Evolutionary conservation across 768 basidiomycete species (phyloP).

Genomic region (Trametes coccinea): DNA sequence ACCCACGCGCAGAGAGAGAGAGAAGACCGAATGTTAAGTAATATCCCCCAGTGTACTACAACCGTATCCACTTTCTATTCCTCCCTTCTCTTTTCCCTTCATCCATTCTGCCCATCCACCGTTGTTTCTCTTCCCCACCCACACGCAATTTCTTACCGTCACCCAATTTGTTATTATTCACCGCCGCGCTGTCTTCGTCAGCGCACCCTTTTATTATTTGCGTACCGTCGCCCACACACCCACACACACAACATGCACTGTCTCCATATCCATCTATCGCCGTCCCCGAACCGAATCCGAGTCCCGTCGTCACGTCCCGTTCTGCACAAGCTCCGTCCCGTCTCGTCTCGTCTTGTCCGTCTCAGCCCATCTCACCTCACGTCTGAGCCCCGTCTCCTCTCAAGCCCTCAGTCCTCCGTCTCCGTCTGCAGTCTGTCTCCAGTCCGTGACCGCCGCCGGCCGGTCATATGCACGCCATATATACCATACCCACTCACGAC

Average conservation of each 20-base stretch:
- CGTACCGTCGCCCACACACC: no score
- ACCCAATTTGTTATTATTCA: neutral
- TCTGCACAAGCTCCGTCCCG: neutral
- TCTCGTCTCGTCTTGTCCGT: neutral
- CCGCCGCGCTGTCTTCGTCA: no score
- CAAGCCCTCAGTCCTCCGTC: neutral
- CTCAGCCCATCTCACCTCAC: neutral
- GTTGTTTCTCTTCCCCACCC: neutral
- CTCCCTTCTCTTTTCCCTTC: neutral
- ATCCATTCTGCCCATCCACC: neutral
- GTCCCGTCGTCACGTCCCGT: neutral
- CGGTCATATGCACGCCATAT: no score
- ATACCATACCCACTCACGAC: neutral
- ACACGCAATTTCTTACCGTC: neutral
- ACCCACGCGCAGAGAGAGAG: neutral
- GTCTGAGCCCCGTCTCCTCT: neutral
- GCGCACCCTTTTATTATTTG: no score
- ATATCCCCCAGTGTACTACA: slow-evolving; percentile 5
- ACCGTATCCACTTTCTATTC: slow-evolving; percentile 12
- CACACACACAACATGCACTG: no score
- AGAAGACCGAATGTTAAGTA: slow-evolving; percentile 4
- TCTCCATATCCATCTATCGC: neutral
- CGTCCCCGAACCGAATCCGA: neutral
- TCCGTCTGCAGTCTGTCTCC: neutral
- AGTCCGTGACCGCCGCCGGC: no score